phyloP scores from a whole-genome alignment of 495 filamentous ascomycete species.

The Talaromyces wortmannii region DNA sequence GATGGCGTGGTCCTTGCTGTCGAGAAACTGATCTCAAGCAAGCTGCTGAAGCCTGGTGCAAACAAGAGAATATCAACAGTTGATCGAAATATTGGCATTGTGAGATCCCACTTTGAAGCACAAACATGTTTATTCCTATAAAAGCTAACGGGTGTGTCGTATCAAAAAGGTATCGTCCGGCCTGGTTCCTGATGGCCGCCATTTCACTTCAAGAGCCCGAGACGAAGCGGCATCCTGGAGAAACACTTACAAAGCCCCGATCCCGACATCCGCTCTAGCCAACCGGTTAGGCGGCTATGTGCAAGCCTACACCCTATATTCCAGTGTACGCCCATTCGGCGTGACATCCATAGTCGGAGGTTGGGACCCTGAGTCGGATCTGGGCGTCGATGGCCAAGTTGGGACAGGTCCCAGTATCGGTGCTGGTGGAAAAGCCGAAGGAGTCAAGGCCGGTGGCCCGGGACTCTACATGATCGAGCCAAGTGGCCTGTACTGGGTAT shows the following conservation, averaged over 20 bases:
- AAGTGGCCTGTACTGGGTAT: constrained; percentile 88
- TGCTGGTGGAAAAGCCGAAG: constrained; percentile 70
- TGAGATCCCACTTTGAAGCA: constrained; percentile 36
- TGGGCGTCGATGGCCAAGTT: constrained; percentile 80
- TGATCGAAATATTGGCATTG: constrained; percentile 88
- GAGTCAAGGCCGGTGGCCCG: constrained; percentile 76
- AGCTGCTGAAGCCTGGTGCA: constrained; percentile 83
- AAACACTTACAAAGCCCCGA: constrained; percentile 82
- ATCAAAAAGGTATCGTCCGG: constrained; percentile 74
- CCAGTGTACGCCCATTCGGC: constrained; percentile 90
- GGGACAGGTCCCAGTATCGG: constrained; percentile 70
- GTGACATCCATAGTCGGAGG: constrained; percentile 92
- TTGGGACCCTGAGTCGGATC: constrained; percentile 78
- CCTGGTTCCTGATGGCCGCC: constrained; percentile 87
- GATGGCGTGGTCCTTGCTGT: constrained; percentile 94
- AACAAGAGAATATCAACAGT: constrained; percentile 96
- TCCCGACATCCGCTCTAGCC: constrained; percentile 77
- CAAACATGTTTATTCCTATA: background rate
- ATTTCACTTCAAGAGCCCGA: constrained; percentile 89
- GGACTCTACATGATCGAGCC: constrained; percentile 98
- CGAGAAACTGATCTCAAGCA: constrained; percentile 93
- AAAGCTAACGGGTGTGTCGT: background rate
- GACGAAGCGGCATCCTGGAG: constrained; percentile 90
- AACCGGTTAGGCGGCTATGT: constrained; percentile 90
- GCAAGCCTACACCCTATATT: constrained; percentile 95